Evolutionary conservation across 2,329 filamentous ascomycete genomes (phyloP), one percentile per base, ranked within the genome.

Genomic region (Colletotrichum godetiae): DNA sequence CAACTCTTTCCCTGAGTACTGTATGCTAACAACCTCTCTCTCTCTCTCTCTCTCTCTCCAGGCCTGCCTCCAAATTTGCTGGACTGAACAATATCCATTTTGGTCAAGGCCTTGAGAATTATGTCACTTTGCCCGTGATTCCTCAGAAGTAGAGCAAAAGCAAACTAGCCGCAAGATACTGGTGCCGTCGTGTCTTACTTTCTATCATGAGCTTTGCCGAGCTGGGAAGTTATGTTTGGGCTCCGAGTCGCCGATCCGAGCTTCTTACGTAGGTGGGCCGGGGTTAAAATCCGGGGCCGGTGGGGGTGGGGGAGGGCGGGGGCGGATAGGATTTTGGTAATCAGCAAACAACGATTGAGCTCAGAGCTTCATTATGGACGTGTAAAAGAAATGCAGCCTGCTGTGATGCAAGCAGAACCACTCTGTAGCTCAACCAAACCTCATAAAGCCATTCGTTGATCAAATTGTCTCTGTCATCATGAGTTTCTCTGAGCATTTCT

Each of bases 21-120:
- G 10, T 22, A 85, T 73, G 87, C 87, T 11, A 84, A 83, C 1
- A 83, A 81, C 75, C 76, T 88, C 19, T 88, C 19, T 81, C 87
- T 4, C 84, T 88, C 53, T 81, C 87, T 4, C 76, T 88, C 19
- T 88, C 19, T 81, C 87, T 4, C 84, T 88, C 53, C 85, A 89
- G 78, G 79, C 89, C 24, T 78, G 82, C 5, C 27, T 63, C 53
- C 29, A 72, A 87, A 67, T 82, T 82, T 0, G 76, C 79, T 31
- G 89, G 89, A 0, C 74, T 81, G 58, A 91, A 91, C 78, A 83
- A 88, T 76, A 78, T 91, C 27, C 86, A 88, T 76, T 90, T 91
- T 76, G 85, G 87, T 0, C 81, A 83, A 2, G 81, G 81, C 49
- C 79, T 83, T 53, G 77, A 84, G 53, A 91, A 90, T 77, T 91